phyloP scores from a whole-genome alignment of 331 rosid genomes.

The Ulmus americana region DNA sequence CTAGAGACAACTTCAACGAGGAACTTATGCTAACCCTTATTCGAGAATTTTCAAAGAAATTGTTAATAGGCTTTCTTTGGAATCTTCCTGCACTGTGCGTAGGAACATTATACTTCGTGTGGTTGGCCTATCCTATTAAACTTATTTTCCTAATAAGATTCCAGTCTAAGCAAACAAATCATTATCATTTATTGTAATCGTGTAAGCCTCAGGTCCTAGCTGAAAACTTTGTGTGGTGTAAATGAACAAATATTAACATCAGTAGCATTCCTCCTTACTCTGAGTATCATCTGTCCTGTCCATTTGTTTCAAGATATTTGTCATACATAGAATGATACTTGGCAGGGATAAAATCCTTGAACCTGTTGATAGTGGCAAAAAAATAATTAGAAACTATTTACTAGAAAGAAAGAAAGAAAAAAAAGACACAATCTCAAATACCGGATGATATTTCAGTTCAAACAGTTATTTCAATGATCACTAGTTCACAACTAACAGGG shows the following conservation, averaged over 20 bases:
- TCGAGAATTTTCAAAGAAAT: background rate
- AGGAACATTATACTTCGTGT: background rate
- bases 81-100: background rate
- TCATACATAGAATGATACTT: slow-evolving; percentile 77
- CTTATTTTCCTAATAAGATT: background rate
- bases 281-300: slow-evolving; percentile 11
- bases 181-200: background rate
- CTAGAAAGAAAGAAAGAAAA: background rate
- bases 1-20: background rate
- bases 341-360: slow-evolving; percentile 78
- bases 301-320: slow-evolving; percentile 41
- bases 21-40: background rate
- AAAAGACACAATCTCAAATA: slow-evolving; percentile 16
- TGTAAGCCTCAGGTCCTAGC: background rate
- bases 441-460: background rate
- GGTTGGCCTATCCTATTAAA: too few relatives aligned
- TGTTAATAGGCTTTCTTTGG: background rate
- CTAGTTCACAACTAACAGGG: background rate
- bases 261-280: slow-evolving; percentile 20
- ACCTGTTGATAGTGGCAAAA: slow-evolving; percentile 46
- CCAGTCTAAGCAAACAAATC: slow-evolving; percentile 5
- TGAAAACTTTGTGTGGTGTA: background rate
- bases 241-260: slow-evolving; percentile 1
- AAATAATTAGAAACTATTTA: too few relatives aligned
- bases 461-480: background rate